These are phyloP conservation scores for Evansstolkia leycettana DNA, from an alignment of 495 filamentous ascomycete species.

Conservation along the genomic window DNA sequence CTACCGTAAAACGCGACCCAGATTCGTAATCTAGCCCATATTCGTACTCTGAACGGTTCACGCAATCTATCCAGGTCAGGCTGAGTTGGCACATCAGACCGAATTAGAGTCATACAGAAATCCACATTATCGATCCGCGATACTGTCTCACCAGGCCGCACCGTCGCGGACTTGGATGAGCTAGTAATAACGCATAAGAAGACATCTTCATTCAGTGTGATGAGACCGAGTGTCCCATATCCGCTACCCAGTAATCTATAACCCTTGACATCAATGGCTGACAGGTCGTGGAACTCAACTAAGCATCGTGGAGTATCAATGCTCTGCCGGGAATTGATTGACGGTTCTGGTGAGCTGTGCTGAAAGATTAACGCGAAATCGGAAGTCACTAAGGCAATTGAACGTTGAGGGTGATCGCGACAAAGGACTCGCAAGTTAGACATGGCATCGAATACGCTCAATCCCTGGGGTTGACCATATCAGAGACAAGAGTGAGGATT, in stretches of 20 bases:
- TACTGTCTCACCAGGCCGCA: constrained; percentile 78
- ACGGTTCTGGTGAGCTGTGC: constrained; percentile 48
- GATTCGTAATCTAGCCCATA: constrained; percentile 51
- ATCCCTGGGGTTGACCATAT: too few relatives aligned
- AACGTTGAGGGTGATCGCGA: constrained; percentile 64
- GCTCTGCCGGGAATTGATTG: constrained; percentile 9
- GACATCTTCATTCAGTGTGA: constrained; percentile 73
- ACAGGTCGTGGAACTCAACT: constrained; percentile 67
- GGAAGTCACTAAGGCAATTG: constrained; percentile 68
- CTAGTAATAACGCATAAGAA: constrained; percentile 86
- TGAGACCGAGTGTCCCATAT: constrained; percentile 79
- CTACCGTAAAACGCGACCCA: constrained; percentile 33
- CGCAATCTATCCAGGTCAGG: constrained; percentile 44
- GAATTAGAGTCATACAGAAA: constrained; percentile 49
- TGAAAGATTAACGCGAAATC: constrained; percentile 76
- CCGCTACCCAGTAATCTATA: constrained; percentile 69
- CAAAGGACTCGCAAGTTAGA: constrained; percentile 28
- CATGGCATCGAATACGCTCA: constrained; percentile 13
- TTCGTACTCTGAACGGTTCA: constrained; percentile 78
- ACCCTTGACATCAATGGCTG: constrained; percentile 53
- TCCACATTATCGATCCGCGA: constrained; percentile 78
- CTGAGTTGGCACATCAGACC: constrained; percentile 1
- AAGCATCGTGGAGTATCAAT: constrained; percentile 57
- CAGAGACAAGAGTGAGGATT: too few relatives aligned
- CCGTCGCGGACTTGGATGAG: constrained; percentile 62